A percentile compares a stretch with the other conserved stretches of the same genome.
Evolutionary conservation across 148 eudicot species (phyloP).

Genomic region (Cornus controversa): DNA sequence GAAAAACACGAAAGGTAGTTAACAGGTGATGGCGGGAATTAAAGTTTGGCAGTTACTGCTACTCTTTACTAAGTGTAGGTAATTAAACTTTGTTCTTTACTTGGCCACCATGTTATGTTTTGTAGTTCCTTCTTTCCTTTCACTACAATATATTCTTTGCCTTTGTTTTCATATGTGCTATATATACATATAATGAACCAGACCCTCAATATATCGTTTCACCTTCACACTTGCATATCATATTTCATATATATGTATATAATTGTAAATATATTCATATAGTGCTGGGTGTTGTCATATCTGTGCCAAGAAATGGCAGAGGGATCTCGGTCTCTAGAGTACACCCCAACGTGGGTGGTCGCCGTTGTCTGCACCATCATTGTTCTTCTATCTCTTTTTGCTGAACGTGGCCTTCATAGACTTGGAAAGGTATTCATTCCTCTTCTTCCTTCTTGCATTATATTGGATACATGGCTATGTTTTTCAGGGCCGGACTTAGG

Average conservation of each 20-base stretch:
- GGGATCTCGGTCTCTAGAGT: slow-evolving; percentile 46
- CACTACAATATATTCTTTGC: slow-evolving; percentile 27
- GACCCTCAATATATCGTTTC: no score
- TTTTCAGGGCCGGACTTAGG: no score
- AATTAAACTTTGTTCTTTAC: slow-evolving; percentile 30
- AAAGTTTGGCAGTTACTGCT: background rate
- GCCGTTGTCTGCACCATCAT: slow-evolving; percentile 63
- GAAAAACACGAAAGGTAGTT: background rate
- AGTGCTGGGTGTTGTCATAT: background rate
- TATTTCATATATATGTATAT: no score
- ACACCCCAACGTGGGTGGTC: slow-evolving; percentile 77
- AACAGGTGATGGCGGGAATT: background rate
- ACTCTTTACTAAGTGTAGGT: background rate
- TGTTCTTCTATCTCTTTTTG: slow-evolving; percentile 61
- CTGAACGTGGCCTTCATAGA: slow-evolving; percentile 77
- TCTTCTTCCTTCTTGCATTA: no score
- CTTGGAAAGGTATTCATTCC: slow-evolving; percentile 62
- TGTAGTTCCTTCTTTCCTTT: background rate
- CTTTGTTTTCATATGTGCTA: slow-evolving; percentile 9
- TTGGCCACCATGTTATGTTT: slow-evolving; percentile 13
- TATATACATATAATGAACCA: background rate
- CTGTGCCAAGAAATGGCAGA: slow-evolving; percentile 43
- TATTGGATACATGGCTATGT: no score
- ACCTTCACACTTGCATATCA: no score
- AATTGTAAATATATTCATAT: no score